These are phyloP conservation scores for Linnemannia hyalina DNA, from an alignment of 192 early-diverging fungal genomes.

Conservation along the genomic window DNA sequence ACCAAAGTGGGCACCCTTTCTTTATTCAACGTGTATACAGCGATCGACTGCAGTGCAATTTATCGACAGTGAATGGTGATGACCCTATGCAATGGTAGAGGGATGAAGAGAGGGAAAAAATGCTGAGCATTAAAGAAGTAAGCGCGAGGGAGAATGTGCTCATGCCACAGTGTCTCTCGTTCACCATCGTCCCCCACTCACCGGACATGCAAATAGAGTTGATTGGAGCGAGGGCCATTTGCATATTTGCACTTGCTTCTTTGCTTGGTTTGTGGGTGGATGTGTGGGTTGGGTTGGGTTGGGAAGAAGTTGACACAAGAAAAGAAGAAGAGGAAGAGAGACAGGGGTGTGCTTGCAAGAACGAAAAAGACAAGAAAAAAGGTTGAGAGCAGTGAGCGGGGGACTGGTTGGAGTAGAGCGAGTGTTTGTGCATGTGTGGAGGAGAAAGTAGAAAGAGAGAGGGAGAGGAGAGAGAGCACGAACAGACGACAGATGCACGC, in stretches of 20 bases:
- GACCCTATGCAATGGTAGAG: too few species aligned
- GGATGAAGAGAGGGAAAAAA: too few species aligned
- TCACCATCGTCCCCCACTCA: neutral
- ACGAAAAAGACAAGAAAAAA: neutral
- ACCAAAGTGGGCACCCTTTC: neutral
- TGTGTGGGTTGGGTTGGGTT: neutral
- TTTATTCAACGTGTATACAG: neutral
- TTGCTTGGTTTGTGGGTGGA: neutral
- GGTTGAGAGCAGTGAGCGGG: conserved; percentile 17
- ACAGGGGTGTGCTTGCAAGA: neutral
- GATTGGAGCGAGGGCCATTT: neutral
- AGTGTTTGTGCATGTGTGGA: conserved; percentile 1
- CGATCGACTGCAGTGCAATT: neutral
- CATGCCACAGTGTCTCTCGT: neutral
- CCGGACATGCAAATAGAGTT: neutral
- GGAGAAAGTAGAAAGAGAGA: neutral
- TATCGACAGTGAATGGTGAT: neutral
- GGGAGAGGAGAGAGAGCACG: too few species aligned
- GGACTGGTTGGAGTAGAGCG: neutral
- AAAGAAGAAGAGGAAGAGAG: neutral
- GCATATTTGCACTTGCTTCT: neutral
- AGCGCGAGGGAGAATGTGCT: neutral
- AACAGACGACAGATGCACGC: neutral
- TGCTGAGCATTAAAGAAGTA: too few species aligned
- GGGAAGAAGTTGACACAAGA: neutral